Evolutionary conservation across 306 rosid species (phyloP), one percentile per base, ranked within the genome.

Genomic region (Malus sieversii): DNA sequence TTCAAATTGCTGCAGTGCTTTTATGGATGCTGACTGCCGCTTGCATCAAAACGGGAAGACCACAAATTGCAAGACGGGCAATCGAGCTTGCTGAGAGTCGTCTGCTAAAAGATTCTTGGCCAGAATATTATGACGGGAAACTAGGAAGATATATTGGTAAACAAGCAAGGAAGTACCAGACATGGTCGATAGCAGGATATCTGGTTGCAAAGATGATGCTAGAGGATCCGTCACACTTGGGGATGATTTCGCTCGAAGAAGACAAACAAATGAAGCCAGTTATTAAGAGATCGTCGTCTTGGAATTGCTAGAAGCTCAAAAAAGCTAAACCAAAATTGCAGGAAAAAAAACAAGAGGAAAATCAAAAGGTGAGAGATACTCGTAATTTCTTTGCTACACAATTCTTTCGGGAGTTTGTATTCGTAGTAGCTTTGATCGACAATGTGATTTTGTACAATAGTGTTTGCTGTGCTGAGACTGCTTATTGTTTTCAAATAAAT

Each of bases 171-270:
- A 92, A 92, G 77, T 83, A 92, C 80, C 97, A 92, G 83, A 92
- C 97, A 22, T 92, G 97, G 97, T 92, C 97, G 3, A 87, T 92
- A 77, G 87, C 96, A n/a, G 97, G 96, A 71, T 92, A 92, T 82
- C 79, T 92, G 73, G 97, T 92, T 67, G 97, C 97, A 29, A 92
- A 92, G 86, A 92, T 92, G 97, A 75, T 92, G 97, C 89, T 92
- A 66, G 97, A 92, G 84, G 97, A 92, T 75, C 97, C 97, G 6
- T 92, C 97, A 0, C 97, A 92, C 77, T 75, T 88, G 86, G 97
- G 97, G 22, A 92, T 92, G 97, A 90, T 92, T 75, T 88, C 97
- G 30, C 91, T 90, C 27, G 97, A 92, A 90, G 97, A 92, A 82
- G 97, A 88, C 86, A 92, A 86, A 82, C 96, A 87, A 76, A 92